Percentiles rank a stretch among this genome's conserved stretches.
Evolutionary conservation across 805 yeast species (phyloP).

Genomic region (Yarrowia alimentaria): DNA sequence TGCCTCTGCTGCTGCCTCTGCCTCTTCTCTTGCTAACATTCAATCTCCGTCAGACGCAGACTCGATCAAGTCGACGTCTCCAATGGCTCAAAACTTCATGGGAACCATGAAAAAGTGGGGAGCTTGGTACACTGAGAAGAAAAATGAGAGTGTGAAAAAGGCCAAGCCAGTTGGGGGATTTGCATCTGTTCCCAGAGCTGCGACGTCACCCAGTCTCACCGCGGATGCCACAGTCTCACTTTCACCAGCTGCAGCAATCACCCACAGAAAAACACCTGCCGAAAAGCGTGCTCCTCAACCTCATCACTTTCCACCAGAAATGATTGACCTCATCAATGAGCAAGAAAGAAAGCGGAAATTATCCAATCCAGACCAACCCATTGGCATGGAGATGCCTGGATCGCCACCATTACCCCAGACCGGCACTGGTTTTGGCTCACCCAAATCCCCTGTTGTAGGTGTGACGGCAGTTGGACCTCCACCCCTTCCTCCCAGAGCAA

Average conservation of each 20-base stretch:
- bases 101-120: constrained; percentile 35
- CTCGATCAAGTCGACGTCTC: constrained; percentile 2
- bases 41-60: background rate
- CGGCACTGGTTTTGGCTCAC: no score
- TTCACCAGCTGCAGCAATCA: constrained; percentile 5
- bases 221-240: constrained; percentile 7
- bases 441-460: no score
- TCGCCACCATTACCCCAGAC: constrained; percentile 11
- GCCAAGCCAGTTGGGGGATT: constrained; percentile 5
- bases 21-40: constrained; percentile 1
- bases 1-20: constrained; percentile 19
- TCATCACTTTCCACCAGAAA: constrained; percentile 37
- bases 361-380: constrained; percentile 22
- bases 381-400: constrained; percentile 22
- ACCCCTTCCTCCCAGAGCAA: constrained; percentile 18
- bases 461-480: no score
- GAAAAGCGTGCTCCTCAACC: constrained; percentile 34
- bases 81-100: constrained; percentile 4
- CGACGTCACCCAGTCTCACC: constrained; percentile 11
- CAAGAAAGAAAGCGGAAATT: constrained; percentile 18
- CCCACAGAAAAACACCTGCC: constrained; percentile 4
- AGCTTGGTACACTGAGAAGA: constrained; percentile 34
- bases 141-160: constrained; percentile 8
- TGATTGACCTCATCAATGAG: constrained; percentile 31
- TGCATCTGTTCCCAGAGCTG: background rate